These are phyloP conservation scores for Calcarisporium arbuscula DNA, from an alignment of 2,329 filamentous ascomycete genomes.

Conservation along the genomic window DNA sequence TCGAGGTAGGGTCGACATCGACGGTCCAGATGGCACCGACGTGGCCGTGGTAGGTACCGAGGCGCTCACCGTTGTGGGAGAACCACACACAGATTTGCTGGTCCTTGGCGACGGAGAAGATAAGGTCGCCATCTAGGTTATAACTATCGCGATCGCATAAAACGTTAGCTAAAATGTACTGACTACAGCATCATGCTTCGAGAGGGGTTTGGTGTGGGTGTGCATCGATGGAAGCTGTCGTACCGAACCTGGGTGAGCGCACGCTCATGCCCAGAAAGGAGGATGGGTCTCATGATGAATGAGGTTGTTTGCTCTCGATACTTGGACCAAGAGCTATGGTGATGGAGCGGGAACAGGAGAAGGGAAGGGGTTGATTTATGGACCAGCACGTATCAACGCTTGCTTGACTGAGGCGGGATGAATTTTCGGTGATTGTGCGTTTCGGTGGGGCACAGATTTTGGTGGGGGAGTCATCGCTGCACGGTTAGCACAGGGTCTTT, in stretches of 20 bases:
- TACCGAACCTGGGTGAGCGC: constrained; percentile 92
- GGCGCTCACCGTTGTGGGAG: constrained; percentile 93
- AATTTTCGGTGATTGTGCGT: constrained; percentile 42
- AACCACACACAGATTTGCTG: constrained; percentile 97
- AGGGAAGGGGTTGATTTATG: constrained; percentile 14
- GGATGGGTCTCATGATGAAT: constrained; percentile 86
- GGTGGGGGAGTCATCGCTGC: constrained; percentile 10
- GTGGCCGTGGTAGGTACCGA: constrained; percentile 95
- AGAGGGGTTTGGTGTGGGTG: constrained; percentile 7
- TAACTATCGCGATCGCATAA: constrained; percentile 56
- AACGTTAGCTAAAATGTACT: constrained; percentile 13
- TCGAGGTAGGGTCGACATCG: constrained; percentile 88
- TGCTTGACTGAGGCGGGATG: constrained; percentile 26
- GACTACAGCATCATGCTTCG: too few relatives aligned
- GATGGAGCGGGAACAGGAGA: constrained; percentile 18
- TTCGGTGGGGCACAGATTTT: constrained; percentile 32
- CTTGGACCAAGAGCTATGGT: constrained; percentile 11
- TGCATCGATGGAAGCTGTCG: constrained; percentile 17
- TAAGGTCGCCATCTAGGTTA: constrained; percentile 90
- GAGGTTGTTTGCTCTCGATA: constrained; percentile 13
- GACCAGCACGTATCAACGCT: constrained; percentile 16
- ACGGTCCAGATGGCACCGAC: constrained; percentile 98
- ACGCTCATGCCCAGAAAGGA: constrained; percentile 94
- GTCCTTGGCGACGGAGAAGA: constrained; percentile 95
- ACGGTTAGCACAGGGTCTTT: constrained; percentile 1